Evolutionary conservation across 805 yeast genomes (phyloP), one percentile per base, ranked within the genome.

Genomic region (Kuraishia floccosa): DNA sequence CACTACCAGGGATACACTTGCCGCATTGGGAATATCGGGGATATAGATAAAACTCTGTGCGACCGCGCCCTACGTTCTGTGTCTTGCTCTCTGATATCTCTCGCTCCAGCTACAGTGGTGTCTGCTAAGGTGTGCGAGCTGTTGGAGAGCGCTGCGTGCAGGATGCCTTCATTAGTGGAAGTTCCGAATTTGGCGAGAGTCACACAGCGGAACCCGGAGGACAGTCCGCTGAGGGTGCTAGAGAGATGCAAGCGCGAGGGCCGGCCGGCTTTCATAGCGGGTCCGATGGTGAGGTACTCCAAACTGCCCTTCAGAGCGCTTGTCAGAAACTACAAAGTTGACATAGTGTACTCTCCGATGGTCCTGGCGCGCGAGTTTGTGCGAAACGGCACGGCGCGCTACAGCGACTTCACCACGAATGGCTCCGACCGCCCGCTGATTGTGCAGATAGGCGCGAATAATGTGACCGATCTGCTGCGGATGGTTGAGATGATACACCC

Each of bases 241-340:
- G 54, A 59, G 32, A 53, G 64, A 35, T 58, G 78, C 47, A 49
- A 54, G 39, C 32, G 42, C 3, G 69, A 65, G 36, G 59, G 60
- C 4, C 53, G 78, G 36, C 77, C 79, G 0, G 84, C 70, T 1
- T 68, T 65, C 26, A 65, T 81, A 8, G 76, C 83, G 1, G 98
- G 97, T 0, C 98, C 98, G 4, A 91, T 91, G 98, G 98, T 91
- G 1, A 62, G 98, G 31, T 91, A 91, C 60, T 84, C 95, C 1
- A 89, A 91, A 52, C 65, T 91, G 26, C 96, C 97, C 3, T 89
- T 91, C 47, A 65, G 98, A 31, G 82, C 83, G 36, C 59, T 83
- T 5, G 76, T 81, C 11, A 56, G 96, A 20, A 75, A 76, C 24
- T 83, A 76, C 50, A 63, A 69, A 32, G 72, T 77, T 27, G 94